Conservation (phyloP, 202 grass and related monocot genomes). For the Zizania palustris region DNA sequence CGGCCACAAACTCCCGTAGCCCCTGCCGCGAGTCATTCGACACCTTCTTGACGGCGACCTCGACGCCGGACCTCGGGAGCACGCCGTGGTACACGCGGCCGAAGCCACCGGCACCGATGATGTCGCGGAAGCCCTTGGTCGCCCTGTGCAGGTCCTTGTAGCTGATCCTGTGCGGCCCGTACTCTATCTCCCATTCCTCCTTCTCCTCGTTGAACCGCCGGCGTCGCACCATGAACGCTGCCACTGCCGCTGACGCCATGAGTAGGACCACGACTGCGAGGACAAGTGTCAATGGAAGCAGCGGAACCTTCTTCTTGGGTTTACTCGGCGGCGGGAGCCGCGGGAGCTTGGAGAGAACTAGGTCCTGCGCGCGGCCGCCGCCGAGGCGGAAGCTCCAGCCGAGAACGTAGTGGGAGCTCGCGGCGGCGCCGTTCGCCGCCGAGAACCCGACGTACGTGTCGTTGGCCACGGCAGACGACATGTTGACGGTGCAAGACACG, state of each 20-base stretch:
- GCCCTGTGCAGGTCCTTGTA: constrained; percentile 65
- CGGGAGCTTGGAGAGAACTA: constrained; percentile 64
- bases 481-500: constrained; percentile 47
- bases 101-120: constrained; percentile 78
- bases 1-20: constrained; percentile 79
- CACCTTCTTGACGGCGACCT: constrained; percentile 84
- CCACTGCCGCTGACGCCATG: constrained; percentile 4
- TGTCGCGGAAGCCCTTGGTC: constrained; percentile 66
- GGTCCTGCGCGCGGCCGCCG: constrained; percentile 45
- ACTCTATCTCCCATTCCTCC: constrained; percentile 71
- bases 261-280: constrained; percentile 13
- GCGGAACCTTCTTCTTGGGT: constrained; percentile 23
- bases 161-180: constrained; percentile 72
- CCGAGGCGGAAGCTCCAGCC: constrained; percentile 79
- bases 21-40: constrained; percentile 75
- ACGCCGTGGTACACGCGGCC: constrained; percentile 77
- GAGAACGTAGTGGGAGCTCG: constrained; percentile 62
- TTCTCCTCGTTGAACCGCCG: constrained; percentile 53
- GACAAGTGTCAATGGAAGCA: constrained; percentile 14
- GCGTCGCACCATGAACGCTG: neutral
- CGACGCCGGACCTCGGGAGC: constrained; percentile 40
- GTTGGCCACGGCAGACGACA: constrained; percentile 45
- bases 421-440: constrained; percentile 61
- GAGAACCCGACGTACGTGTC: constrained; percentile 77
- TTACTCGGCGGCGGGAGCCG: constrained; percentile 27